phyloP scores from a whole-genome alignment of 148 eudicot genomes.

The Rhododendron ferrugineum region DNA sequence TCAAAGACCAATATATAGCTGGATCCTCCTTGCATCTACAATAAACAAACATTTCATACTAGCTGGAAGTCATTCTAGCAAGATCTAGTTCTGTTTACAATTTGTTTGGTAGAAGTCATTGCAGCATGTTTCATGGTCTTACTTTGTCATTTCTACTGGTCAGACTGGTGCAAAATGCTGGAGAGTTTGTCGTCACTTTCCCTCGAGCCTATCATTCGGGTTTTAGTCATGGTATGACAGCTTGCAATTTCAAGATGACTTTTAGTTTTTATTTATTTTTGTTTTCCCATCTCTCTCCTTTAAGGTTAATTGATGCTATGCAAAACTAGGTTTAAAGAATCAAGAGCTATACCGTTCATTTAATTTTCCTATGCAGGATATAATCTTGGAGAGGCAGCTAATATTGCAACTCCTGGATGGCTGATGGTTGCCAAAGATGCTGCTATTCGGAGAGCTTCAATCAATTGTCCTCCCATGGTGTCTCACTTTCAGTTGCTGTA shows the following conservation, averaged over 20 bases:
- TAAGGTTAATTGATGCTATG: not conserved
- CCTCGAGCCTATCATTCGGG: constrained; percentile 99
- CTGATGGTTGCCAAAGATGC: constrained; percentile 87
- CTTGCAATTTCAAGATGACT: not conserved
- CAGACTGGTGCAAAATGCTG: constrained; percentile 97
- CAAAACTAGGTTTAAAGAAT: not conserved
- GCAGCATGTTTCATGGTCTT: constrained; percentile 6
- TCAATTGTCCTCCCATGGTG: constrained; percentile 94
- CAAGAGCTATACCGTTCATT: not conserved
- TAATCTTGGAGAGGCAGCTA: constrained; percentile 92
- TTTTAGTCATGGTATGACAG: constrained; percentile 80
- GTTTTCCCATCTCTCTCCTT: not conserved
- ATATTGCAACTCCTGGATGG: constrained; percentile 99
- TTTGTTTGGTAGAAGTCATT: not conserved
- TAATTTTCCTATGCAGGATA: constrained; percentile 45
- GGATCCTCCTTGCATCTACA: not conserved
- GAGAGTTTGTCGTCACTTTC: constrained; percentile 97
- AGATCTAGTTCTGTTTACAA: not conserved
- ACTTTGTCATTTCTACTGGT: constrained; percentile 23
- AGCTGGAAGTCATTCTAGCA: not conserved
- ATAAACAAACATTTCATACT: not conserved
- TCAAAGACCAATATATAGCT: not conserved
- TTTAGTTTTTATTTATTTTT: not conserved
- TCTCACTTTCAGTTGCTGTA: constrained; percentile 94
- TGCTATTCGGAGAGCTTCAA: constrained; percentile 94